A percentile compares a stretch with the other conserved stretches of the same genome.
Evolutionary conservation across 352 stramenopile genomes (phyloP).

Genomic region (Pythium sukuiense): DNA sequence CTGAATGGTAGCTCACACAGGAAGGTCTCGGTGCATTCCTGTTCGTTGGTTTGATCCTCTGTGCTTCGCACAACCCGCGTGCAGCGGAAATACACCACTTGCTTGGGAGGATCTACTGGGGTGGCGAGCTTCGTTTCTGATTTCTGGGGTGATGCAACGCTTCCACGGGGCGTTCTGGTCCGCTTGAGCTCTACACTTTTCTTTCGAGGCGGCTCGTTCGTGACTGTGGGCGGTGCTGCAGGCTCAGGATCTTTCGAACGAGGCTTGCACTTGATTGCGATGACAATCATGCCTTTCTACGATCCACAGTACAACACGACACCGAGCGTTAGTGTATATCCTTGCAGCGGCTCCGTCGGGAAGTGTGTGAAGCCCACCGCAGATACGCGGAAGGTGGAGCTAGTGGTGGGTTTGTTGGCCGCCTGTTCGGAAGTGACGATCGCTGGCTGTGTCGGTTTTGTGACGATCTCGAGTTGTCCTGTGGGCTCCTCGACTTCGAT

Average conservation of each 20-base stretch:
- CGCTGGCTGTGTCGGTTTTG: constrained; percentile 19
- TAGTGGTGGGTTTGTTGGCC: not conserved
- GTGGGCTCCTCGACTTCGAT: constrained; percentile 62
- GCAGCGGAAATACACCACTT: constrained; percentile 55
- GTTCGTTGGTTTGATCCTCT: constrained; percentile 33
- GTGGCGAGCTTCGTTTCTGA: not conserved
- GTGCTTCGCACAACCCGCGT: constrained; percentile 32
- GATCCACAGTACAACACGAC: not conserved
- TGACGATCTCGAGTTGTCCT: constrained; percentile 63
- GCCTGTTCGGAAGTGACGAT: constrained; percentile 14
- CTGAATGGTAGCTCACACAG: constrained; percentile 49
- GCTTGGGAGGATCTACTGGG: constrained; percentile 15
- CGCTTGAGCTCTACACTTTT: constrained; percentile 10
- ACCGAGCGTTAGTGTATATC: not conserved
- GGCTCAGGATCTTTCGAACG: not conserved
- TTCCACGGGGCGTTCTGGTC: constrained; percentile 14
- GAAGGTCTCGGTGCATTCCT: constrained; percentile 35
- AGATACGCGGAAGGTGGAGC: constrained; percentile 48
- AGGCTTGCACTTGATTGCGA: constrained; percentile 63
- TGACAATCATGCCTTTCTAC: constrained; percentile 76
- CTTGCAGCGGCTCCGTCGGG: not conserved
- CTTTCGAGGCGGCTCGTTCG: not conserved
- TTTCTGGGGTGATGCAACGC: constrained; percentile 11
- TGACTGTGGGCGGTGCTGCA: not conserved
- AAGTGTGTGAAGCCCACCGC: constrained; percentile 30